Evolutionary conservation across 352 stramenopile species (phyloP), one percentile per base, ranked within the genome.

Genomic region (Pythium phragmiticola): DNA sequence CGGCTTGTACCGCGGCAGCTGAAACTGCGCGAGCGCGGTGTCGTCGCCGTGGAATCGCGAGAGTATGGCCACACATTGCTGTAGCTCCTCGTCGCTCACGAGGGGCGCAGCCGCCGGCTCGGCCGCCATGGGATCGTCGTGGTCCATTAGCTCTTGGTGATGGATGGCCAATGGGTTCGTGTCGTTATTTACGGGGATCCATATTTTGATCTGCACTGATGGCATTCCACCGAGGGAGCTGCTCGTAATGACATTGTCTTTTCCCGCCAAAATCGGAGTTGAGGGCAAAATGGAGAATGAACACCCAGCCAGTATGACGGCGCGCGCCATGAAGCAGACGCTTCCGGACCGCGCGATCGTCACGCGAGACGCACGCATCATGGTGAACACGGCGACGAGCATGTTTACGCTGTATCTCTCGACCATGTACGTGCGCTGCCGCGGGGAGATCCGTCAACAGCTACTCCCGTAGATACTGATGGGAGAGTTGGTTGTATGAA

Each of bases 341-440:
- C 74, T 94, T 26, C 80, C 82, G 3, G 80, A 88, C 59, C 82
- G 85, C 54, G 70, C 84, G 9, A 80, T 86, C 52, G 50, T 92
- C 50, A 86, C 82, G 7, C 84, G 78, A 46, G 86, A 94, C 57
- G 86, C 79, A 30, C 77, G 77, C 6, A 62, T 75, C 46, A 89
- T 80, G 33, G 57, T 94, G 16, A 92, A 94, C 70, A 81, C 82
- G 28, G 82, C 82, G 13, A 66, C 79, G 28, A 90, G 74, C 66
- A 81, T 94, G 66, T 94, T 94, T 61, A 87, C 84, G 56, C 65
- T 93, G 36, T 94, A 91, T 53, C 63, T 92, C 45, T 77, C 80
- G 41, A 75, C 86, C 11, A 67, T 87, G 86, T 94, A 62, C 55
- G 82, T 78, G 23, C 16, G 11, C 9, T 16, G 37, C 37, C 6